Percentiles rank a stretch among this genome's conserved stretches.
phyloP scores from a whole-genome alignment of 805 yeast species.

The Candida multigemmis region DNA sequence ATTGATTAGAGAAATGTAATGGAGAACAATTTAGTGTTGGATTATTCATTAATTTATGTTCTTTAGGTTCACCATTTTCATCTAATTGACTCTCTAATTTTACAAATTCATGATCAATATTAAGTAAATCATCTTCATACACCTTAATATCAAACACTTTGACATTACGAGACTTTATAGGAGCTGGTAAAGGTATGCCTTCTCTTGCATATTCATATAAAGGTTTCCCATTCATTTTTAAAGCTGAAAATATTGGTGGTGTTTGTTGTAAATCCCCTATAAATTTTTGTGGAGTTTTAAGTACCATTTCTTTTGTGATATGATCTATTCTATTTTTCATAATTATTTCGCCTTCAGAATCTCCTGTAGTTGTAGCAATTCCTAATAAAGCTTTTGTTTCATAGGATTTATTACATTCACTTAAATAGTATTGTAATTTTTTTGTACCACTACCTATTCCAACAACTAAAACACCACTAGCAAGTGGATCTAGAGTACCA shows the following conservation, averaged over 20 bases:
- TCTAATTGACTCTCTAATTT: constrained; percentile 33
- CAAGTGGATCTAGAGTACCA: constrained; percentile 92
- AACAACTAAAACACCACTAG: constrained; percentile 86
- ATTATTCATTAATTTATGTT: constrained; percentile 35
- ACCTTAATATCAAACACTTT: constrained; percentile 47
- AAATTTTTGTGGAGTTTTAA: constrained; percentile 48
- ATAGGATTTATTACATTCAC: constrained; percentile 70
- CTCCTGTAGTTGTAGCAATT: constrained; percentile 88
- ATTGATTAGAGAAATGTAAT: constrained; percentile 50
- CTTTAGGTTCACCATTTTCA: constrained; percentile 38
- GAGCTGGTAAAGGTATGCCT: constrained; percentile 74
- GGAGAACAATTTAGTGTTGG: constrained; percentile 58
- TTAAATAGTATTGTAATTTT: constrained; percentile 58
- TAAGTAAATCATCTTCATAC: constrained; percentile 41
- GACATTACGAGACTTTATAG: constrained; percentile 73
- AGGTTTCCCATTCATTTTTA: constrained; percentile 91
- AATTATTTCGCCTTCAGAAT: constrained; percentile 76
- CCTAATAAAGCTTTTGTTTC: constrained; percentile 84
- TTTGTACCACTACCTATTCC: constrained; percentile 95
- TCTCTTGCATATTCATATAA: constrained; percentile 90
- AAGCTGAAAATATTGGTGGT: constrained; percentile 92
- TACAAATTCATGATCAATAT: constrained; percentile 46
- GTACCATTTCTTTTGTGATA: constrained; percentile 44
- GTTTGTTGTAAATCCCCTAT: constrained; percentile 79
- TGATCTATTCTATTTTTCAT: constrained; percentile 49